Evolutionary conservation across 441 rosid species (phyloP).

Genomic region (Populus hybrid): DNA sequence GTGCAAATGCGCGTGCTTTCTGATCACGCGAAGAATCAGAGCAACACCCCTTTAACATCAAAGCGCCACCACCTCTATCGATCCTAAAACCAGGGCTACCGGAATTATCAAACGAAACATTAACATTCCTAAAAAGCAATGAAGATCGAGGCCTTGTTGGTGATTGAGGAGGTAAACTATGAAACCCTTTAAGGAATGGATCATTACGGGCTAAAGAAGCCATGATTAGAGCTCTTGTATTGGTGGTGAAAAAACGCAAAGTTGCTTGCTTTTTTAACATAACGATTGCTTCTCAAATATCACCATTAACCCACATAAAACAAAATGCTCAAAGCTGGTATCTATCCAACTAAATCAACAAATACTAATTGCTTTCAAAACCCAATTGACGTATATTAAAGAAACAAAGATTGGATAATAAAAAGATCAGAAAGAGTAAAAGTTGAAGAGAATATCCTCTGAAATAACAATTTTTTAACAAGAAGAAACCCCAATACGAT

Average conservation of each 20-base stretch:
- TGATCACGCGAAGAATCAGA: slow-evolving; percentile 39
- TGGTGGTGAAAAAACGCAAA: slow-evolving; percentile 15
- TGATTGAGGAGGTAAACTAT: slow-evolving; percentile 18
- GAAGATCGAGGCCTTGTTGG: not conserved
- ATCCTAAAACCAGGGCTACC: slow-evolving; percentile 17
- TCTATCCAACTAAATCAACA: not conserved
- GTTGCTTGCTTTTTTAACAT: slow-evolving; percentile 50
- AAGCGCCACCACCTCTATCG: slow-evolving; percentile 26
- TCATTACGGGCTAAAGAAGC: slow-evolving; percentile 39
- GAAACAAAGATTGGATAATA: too few relatives aligned
- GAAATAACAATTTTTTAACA: not conserved
- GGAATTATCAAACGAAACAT: slow-evolving; percentile 23
- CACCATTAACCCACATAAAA: slow-evolving; percentile 24
- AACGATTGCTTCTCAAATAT: slow-evolving; percentile 38
- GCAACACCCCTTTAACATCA: slow-evolving; percentile 45
- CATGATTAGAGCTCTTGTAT: slow-evolving; percentile 36
- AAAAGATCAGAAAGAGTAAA: not conserved
- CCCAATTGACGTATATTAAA: not conserved
- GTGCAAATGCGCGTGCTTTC: slow-evolving; percentile 46
- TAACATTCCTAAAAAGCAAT: slow-evolving; percentile 17
- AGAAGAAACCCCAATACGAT: not conserved
- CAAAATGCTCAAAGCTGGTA: not conserved
- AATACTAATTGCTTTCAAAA: not conserved
- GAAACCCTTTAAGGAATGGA: slow-evolving; percentile 35
- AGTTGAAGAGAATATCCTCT: not conserved